Percentiles rank a stretch among this genome's conserved stretches.
Conservation (phyloP, 176 grass and related monocot genomes). For the Aechmea fasciata region DNA sequence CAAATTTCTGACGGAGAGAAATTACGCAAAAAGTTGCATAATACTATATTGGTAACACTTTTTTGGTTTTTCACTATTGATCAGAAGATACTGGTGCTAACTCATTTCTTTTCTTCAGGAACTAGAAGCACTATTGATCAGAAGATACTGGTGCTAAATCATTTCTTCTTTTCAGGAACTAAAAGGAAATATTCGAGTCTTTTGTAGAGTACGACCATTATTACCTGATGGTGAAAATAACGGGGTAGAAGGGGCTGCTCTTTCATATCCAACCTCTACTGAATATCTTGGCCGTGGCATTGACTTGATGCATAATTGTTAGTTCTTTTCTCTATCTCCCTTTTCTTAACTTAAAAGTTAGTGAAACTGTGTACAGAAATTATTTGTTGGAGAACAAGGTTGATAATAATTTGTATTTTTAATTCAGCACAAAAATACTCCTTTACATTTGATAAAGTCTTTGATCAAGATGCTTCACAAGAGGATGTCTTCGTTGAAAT, state of each 20-base stretch:
- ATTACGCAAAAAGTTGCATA: slow-evolving; percentile 78
- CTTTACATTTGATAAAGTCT: slow-evolving; percentile 94
- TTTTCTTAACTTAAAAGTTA: background rate
- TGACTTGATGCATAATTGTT: slow-evolving; percentile 65
- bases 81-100: too few relatives aligned
- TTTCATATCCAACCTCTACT: slow-evolving; percentile 71
- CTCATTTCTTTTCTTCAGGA: slow-evolving; percentile 41
- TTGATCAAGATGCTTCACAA: slow-evolving; percentile 63
- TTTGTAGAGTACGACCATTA: slow-evolving; percentile 85
- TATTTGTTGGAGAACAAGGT: background rate
- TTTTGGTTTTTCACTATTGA: background rate
- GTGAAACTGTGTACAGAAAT: background rate
- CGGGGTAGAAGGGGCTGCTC: slow-evolving; percentile 26
- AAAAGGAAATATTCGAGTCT: slow-evolving; percentile 95
- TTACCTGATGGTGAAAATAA: slow-evolving; percentile 35
- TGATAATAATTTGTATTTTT: background rate
- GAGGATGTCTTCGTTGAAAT: slow-evolving; percentile 96
- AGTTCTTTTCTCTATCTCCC: background rate
- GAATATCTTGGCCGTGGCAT: slow-evolving; percentile 63
- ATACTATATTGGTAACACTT: slow-evolving; percentile 70
- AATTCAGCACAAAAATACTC: slow-evolving; percentile 52
- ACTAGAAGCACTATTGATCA: slow-evolving; percentile 40
- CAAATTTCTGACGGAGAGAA: slow-evolving; percentile 79
- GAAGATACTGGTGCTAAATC: too few relatives aligned
- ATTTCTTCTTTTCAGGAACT: slow-evolving; percentile 53